Percentiles rank a stretch among this genome's conserved stretches.
Conservation (phyloP, 1,139 yeast genomes). For the Taphrina wiesneri region DNA sequence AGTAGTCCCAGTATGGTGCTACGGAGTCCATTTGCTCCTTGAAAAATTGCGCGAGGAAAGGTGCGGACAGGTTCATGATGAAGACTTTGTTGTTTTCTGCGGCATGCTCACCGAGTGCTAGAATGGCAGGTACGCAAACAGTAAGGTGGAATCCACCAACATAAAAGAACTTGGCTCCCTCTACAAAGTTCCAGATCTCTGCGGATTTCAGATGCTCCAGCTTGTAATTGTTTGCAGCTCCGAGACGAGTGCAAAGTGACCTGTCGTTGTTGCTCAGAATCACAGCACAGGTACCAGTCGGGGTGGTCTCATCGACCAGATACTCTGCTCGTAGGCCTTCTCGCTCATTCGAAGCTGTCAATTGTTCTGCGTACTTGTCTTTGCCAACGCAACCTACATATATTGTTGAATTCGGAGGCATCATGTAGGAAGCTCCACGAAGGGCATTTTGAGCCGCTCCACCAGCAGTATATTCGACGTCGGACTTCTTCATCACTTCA, state of each 20-base stretch:
- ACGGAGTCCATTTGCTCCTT: slow-evolving; percentile 82
- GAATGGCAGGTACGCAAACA: slow-evolving; percentile 92
- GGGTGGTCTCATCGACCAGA: slow-evolving; percentile 62
- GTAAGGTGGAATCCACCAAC: slow-evolving; percentile 98
- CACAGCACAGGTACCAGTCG: slow-evolving; percentile 99
- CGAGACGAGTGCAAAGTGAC: slow-evolving; percentile 92
- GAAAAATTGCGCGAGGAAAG: slow-evolving; percentile 93
- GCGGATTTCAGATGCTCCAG: slow-evolving; percentile 82
- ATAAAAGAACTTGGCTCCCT: slow-evolving; percentile 77
- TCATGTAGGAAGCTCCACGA: slow-evolving; percentile 92
- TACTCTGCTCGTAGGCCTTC: slow-evolving; percentile 89
- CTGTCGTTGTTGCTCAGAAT: slow-evolving; percentile 83
- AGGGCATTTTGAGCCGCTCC: slow-evolving; percentile 99
- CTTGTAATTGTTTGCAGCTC: slow-evolving; percentile 97
- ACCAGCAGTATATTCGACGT: slow-evolving; percentile 82
- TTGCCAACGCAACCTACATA: slow-evolving; percentile 97
- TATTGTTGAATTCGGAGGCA: slow-evolving; percentile 78
- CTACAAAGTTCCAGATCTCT: slow-evolving; percentile 86
- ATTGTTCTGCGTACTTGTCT: slow-evolving; percentile 80
- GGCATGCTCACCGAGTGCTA: slow-evolving; percentile 85
- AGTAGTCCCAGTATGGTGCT: slow-evolving; percentile 83
- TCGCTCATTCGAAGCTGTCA: slow-evolving; percentile 74
- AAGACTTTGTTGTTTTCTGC: slow-evolving; percentile 74
- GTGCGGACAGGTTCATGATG: slow-evolving; percentile 88
- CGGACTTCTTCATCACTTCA: slow-evolving; percentile 61